Evolutionary conservation across 306 rosid species (phyloP).

Genomic region (Rubus parviflorus): DNA sequence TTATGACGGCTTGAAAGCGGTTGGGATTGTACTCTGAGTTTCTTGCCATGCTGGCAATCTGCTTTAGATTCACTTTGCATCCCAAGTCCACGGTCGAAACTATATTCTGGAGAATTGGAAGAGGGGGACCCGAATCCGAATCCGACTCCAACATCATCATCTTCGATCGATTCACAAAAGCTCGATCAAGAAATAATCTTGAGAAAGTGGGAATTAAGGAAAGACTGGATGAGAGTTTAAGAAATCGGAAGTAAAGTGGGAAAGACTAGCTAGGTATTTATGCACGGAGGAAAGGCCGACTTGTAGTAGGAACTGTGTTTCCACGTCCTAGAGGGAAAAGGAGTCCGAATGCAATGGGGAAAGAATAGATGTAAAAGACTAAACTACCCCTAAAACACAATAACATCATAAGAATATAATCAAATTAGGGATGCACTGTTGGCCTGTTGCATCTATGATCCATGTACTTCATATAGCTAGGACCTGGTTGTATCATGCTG

Average conservation of each 20-base stretch:
- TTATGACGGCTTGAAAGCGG: background rate
- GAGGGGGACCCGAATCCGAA: background rate
- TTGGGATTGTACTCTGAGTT: conserved; percentile 4
- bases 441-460: too few relatives aligned
- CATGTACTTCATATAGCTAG: too few relatives aligned
- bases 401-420: too few relatives aligned
- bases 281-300: background rate
- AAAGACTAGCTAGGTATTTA: background rate
- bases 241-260: background rate
- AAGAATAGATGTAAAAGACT: background rate
- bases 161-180: too few relatives aligned
- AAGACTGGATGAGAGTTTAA: background rate
- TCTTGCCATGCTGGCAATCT: background rate
- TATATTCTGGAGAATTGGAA: background rate
- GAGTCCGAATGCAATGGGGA: background rate
- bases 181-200: background rate
- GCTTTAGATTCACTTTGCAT: background rate
- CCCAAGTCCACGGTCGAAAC: background rate
- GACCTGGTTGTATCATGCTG: too few relatives aligned
- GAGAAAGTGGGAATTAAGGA: background rate
- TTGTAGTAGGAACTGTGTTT: background rate
- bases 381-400: background rate
- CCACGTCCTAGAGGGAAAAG: background rate
- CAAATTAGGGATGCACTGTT: too few relatives aligned
- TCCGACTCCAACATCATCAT: background rate